A percentile compares a stretch with the other conserved stretches of the same genome.
These are phyloP conservation scores for Suillus placidus DNA, from an alignment of 768 basidiomycete genomes.

Conservation along the genomic window DNA sequence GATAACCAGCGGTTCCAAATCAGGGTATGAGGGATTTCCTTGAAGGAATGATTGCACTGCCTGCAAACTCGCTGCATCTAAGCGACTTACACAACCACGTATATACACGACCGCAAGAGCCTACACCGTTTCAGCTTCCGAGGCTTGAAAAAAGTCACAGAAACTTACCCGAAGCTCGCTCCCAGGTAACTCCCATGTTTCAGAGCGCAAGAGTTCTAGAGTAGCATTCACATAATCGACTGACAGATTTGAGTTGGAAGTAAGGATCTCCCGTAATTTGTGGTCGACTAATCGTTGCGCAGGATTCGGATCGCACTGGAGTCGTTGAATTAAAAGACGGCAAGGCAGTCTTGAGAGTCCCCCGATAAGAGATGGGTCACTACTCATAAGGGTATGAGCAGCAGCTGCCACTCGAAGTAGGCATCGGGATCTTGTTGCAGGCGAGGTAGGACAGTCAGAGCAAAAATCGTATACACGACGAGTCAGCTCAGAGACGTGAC, in stretches of 20 bases:
- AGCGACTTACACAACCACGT: slow-evolving; percentile 28
- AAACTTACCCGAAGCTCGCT: slow-evolving; percentile 35
- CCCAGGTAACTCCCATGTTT: slow-evolving; percentile 40
- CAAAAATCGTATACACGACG: slow-evolving; percentile 47
- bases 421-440: slow-evolving; percentile 39
- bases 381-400: slow-evolving; percentile 29
- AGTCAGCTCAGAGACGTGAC: slow-evolving; percentile 42
- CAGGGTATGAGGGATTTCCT: slow-evolving; percentile 20
- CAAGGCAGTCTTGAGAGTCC: slow-evolving; percentile 37
- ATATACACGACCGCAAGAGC: slow-evolving; percentile 35
- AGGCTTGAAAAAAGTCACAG: not conserved
- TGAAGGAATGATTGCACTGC: slow-evolving; percentile 24
- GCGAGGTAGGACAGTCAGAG: slow-evolving; percentile 38
- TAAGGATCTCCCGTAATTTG: slow-evolving; percentile 2
- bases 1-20: slow-evolving; percentile 17
- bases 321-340: slow-evolving; percentile 45
- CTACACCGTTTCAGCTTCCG: slow-evolving; percentile 7
- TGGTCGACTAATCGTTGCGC: slow-evolving; percentile 14
- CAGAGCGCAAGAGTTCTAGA: slow-evolving; percentile 41
- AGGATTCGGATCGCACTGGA: slow-evolving; percentile 45
- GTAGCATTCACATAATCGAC: slow-evolving; percentile 24
- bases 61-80: slow-evolving; percentile 29
- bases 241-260: not conserved
- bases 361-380: slow-evolving; percentile 22
- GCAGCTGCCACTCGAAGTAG: slow-evolving; percentile 45